A percentile compares a stretch with the other conserved stretches of the same genome.
Evolutionary conservation across 2,329 filamentous ascomycete species (phyloP).

Genomic region (Aspergillus puulaauensis): DNA sequence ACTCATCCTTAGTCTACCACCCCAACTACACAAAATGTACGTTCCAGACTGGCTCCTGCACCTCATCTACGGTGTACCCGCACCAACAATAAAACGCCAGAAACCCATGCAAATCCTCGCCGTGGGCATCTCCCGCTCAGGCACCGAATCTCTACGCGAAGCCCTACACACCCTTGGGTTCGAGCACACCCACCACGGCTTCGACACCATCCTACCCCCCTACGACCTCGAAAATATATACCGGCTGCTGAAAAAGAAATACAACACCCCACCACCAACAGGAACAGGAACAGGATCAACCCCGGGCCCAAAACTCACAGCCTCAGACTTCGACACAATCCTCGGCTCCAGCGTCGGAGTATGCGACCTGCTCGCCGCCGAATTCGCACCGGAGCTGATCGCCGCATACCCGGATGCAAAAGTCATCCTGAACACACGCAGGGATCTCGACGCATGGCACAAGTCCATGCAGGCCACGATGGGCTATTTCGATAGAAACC

Average conservation of each 20-base stretch:
- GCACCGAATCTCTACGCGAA: conserved; percentile 24
- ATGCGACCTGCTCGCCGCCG: conserved; percentile 30
- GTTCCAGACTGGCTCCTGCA: neutral
- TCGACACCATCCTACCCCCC: conserved; percentile 8
- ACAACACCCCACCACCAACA: neutral
- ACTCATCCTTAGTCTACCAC: neutral
- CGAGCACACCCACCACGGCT: conserved; percentile 21
- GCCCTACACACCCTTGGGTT: conserved; percentile 25
- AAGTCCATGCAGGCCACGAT: conserved; percentile 18
- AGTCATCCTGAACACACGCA: conserved; percentile 18
- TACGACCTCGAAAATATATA: conserved; percentile 3
- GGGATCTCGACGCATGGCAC: conserved; percentile 18
- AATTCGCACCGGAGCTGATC: conserved; percentile 37
- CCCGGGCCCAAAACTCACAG: conserved; percentile 3
- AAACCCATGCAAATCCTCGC: conserved; percentile 20
- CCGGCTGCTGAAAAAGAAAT: conserved; percentile 17
- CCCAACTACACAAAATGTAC: neutral
- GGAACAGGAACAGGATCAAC: neutral
- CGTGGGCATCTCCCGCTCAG: conserved; percentile 24
- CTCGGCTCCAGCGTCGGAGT: conserved; percentile 30
- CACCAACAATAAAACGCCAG: conserved; percentile 1
- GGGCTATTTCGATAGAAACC: conserved; percentile 16
- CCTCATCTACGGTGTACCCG: conserved; percentile 6
- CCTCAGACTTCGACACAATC: conserved; percentile 30
- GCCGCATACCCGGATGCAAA: conserved; percentile 33